Evolutionary conservation across 495 filamentous ascomycete genomes (phyloP).

Genomic region (Xylaria telfairii): DNA sequence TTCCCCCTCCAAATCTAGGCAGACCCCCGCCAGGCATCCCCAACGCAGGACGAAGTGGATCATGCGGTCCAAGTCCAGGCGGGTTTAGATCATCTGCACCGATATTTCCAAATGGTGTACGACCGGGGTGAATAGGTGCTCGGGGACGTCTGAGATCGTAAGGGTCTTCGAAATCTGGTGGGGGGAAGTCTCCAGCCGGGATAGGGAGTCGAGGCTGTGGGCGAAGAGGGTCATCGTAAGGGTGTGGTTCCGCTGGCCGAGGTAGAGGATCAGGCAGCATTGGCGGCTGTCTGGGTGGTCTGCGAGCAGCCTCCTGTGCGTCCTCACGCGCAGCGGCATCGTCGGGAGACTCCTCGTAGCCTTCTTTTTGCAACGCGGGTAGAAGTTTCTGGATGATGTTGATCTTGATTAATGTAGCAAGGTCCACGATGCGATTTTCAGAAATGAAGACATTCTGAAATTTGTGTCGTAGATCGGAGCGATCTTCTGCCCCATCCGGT

Average conservation of each 20-base stretch:
- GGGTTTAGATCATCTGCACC: constrained; percentile 90
- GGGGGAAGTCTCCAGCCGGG: constrained; percentile 79
- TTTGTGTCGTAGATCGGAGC: constrained; percentile 46
- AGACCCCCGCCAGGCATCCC: constrained; percentile 51
- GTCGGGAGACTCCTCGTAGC: constrained; percentile 67
- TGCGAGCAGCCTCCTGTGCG: constrained; percentile 53
- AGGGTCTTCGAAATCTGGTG: constrained; percentile 93
- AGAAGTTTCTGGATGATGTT: constrained; percentile 82
- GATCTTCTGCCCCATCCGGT: constrained; percentile 48
- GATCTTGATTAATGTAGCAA: constrained; percentile 71
- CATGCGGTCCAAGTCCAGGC: constrained; percentile 80
- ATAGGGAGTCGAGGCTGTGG: constrained; percentile 66
- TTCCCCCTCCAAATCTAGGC: constrained; percentile 60
- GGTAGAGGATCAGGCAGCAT: constrained; percentile 35
- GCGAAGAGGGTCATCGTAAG: constrained; percentile 62
- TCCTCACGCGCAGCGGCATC: constrained; percentile 41
- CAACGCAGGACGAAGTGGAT: constrained; percentile 74
- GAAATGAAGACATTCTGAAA: constrained; percentile 79
- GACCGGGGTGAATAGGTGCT: constrained; percentile 53
- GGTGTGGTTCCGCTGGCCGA: constrained; percentile 66
- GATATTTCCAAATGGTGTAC: constrained; percentile 64
- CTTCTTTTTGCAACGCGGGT: constrained; percentile 75
- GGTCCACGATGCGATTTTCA: constrained; percentile 66
- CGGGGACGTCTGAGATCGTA: constrained; percentile 79
- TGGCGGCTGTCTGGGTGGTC: constrained; percentile 36